phyloP scores from a whole-genome alignment of 371 early-diverging fungal species.

The Mortierella sp. region DNA sequence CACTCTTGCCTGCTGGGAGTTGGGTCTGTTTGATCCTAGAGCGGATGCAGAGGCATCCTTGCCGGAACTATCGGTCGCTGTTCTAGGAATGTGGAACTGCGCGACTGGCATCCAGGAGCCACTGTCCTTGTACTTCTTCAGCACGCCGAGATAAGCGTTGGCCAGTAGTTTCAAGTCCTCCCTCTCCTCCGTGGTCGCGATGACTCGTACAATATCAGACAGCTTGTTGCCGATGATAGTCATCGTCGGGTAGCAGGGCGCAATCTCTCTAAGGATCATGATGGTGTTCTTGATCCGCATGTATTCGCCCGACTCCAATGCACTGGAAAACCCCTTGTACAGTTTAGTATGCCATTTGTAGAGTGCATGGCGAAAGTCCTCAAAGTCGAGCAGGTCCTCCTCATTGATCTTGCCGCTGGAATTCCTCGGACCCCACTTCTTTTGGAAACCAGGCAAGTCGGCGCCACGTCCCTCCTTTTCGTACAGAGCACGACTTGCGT shows the following conservation, averaged over 20 bases:
- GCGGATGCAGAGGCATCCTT: constrained; percentile 3
- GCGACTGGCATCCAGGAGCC: constrained; percentile 29
- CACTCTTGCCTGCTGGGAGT: not conserved
- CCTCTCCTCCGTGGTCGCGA: constrained; percentile 57
- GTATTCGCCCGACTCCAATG: constrained; percentile 73
- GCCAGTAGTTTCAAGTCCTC: constrained; percentile 67
- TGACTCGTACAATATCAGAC: constrained; percentile 19
- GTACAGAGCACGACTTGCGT: constrained; percentile 65
- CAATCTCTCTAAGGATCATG: constrained; percentile 73
- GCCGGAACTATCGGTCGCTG: not conserved
- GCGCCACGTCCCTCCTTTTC: constrained; percentile 67
- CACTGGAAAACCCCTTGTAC: constrained; percentile 43
- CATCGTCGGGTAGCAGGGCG: constrained; percentile 71
- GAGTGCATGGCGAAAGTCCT: constrained; percentile 78
- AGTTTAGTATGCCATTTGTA: constrained; percentile 84
- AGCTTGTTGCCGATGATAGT: constrained; percentile 62
- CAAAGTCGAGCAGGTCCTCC: constrained; percentile 67
- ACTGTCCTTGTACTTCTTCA: constrained; percentile 31
- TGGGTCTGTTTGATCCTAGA: not conserved
- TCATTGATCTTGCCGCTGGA: constrained; percentile 60
- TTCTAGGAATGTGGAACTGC: constrained; percentile 30
- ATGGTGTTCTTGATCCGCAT: constrained; percentile 82
- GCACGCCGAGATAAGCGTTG: constrained; percentile 38
- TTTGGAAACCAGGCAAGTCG: constrained; percentile 80
- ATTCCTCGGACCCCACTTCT: constrained; percentile 67